A percentile compares a stretch with the other conserved stretches of the same genome.
Evolutionary conservation across 495 filamentous ascomycete species (phyloP).

Genomic region (Neurospora sp.): DNA sequence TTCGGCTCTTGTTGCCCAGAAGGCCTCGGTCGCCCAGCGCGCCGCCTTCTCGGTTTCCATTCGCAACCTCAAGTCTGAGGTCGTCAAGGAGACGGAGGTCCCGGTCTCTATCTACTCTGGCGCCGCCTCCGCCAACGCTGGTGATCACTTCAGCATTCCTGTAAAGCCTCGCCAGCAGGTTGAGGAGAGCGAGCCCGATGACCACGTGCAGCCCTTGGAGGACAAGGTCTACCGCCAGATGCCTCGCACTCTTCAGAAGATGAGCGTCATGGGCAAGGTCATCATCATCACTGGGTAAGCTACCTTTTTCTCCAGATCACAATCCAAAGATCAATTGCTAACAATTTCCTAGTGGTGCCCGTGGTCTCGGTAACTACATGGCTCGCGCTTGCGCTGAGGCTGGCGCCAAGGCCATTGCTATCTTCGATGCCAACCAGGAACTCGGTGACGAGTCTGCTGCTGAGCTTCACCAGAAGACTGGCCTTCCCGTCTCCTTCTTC

Average conservation of each 20-base stretch:
- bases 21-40: constrained; percentile 15
- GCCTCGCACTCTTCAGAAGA: constrained; percentile 51
- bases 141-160: constrained; percentile 67
- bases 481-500: constrained; percentile 65
- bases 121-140: constrained; percentile 33
- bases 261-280: constrained; percentile 55
- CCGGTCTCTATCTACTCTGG: constrained; percentile 39
- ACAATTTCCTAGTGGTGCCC: constrained; percentile 49
- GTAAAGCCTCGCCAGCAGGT: constrained; percentile 37
- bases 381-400: constrained; percentile 64
- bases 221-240: constrained; percentile 35
- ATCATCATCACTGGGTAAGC: constrained; percentile 64
- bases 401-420: constrained; percentile 60
- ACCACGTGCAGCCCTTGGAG: constrained; percentile 32
- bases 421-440: constrained; percentile 65
- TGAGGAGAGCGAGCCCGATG: constrained; percentile 20
- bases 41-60: constrained; percentile 30
- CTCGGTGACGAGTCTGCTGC: constrained; percentile 58
- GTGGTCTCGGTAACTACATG: constrained; percentile 69
- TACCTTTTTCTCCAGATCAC: background rate
- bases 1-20: constrained; percentile 8
- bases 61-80: constrained; percentile 31
- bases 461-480: constrained; percentile 55
- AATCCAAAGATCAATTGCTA: constrained; percentile 6
- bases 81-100: constrained; percentile 40